These are phyloP conservation scores for Gossypium gossypioides DNA, from an alignment of 441 rosid species.

Conservation along the genomic window DNA sequence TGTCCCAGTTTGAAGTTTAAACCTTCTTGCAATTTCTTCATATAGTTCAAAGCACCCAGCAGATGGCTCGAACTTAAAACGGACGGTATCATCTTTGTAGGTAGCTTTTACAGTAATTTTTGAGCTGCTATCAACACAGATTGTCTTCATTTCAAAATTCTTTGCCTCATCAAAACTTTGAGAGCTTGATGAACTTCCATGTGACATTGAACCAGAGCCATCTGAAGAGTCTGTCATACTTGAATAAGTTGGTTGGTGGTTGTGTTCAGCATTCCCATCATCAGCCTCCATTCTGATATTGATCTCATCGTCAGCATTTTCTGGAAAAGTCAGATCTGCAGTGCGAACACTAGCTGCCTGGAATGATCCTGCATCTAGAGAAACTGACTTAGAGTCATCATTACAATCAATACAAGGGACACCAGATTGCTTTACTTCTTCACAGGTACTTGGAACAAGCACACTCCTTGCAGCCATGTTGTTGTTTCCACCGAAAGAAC, in stretches of 20 bases:
- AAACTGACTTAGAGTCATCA: conserved; percentile 27
- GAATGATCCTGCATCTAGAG: conserved; percentile 22
- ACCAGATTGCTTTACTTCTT: conserved; percentile 20
- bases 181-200: conserved; percentile 46
- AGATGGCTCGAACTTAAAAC: conserved; percentile 72
- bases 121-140: conserved; percentile 30
- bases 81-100: conserved; percentile 58
- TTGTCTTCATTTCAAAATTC: conserved; percentile 25
- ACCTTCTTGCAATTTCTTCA: conserved; percentile 66
- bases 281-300: too few species aligned
- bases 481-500: conserved; percentile 20
- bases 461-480: conserved; percentile 15
- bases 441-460: conserved; percentile 2
- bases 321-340: conserved; percentile 21
- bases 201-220: conserved; percentile 43
- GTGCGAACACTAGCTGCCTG: conserved; percentile 23
- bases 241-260: conserved; percentile 36
- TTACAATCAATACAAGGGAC: conserved; percentile 18
- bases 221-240: conserved; percentile 64
- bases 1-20: conserved; percentile 51
- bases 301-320: conserved; percentile 4
- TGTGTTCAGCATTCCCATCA: too few species aligned
- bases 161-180: conserved; percentile 40
- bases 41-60: conserved; percentile 60
- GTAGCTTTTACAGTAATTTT: conserved; percentile 61